These are phyloP conservation scores for Apophysomyces elegans DNA, from an alignment of 371 early-diverging fungal genomes.

Conservation along the genomic window DNA sequence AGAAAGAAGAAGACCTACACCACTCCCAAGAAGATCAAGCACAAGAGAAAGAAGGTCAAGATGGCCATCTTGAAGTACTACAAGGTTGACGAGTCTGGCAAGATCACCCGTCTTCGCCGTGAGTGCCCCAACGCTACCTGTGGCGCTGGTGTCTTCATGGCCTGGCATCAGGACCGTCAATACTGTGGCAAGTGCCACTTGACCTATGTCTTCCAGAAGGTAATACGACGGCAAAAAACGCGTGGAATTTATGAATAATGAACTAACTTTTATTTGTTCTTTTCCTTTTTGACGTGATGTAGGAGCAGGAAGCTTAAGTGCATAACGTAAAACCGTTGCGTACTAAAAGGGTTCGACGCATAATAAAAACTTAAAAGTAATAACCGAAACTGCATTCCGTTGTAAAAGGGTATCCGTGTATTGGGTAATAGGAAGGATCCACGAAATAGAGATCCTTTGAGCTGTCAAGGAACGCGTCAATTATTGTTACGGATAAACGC, in stretches of 20 bases:
- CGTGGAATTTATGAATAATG: background rate
- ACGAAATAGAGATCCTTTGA: no score
- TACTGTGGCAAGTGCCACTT: conserved; percentile 83
- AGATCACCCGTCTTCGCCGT: conserved; percentile 97
- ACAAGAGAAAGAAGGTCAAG: conserved; percentile 99
- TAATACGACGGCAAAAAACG: background rate
- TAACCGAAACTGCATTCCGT: no score
- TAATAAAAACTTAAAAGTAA: background rate
- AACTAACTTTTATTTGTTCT: no score
- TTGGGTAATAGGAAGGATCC: no score
- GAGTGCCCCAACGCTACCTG: conserved; percentile 95
- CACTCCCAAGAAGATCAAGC: conserved; percentile 99
- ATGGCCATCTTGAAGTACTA: conserved; percentile 97
- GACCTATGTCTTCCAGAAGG: conserved; percentile 62
- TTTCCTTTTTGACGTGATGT: background rate
- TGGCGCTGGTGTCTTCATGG: conserved; percentile 99
- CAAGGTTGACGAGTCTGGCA: conserved; percentile 96
- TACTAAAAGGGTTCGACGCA: background rate
- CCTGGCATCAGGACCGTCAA: conserved; percentile 96
- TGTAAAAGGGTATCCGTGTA: no score
- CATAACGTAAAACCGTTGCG: background rate
- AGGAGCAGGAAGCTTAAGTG: conserved; percentile 15
- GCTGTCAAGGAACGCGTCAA: no score
- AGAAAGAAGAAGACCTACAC: conserved; percentile 99
- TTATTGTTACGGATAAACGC: no score